A percentile compares a stretch with the other conserved stretches of the same genome.
These are phyloP conservation scores for Populus hybrid DNA, from an alignment of 441 rosid species.

Conservation along the genomic window DNA sequence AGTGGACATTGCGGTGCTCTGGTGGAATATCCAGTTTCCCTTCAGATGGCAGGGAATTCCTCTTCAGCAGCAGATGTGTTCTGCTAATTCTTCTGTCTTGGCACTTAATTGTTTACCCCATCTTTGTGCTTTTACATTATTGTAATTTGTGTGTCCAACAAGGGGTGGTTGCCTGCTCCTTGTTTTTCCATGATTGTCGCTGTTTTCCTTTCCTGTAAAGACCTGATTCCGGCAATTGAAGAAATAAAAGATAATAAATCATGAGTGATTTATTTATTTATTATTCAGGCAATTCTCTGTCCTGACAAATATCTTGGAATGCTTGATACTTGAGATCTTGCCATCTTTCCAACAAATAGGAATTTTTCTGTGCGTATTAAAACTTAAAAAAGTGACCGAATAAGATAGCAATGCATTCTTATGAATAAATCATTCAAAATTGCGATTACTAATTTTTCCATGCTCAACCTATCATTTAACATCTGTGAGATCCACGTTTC, in stretches of 20 bases:
- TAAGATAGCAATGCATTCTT: neutral
- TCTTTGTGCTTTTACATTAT: neutral
- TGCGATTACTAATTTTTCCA: neutral
- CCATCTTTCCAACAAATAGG: neutral
- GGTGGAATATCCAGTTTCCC: conserved; percentile 32
- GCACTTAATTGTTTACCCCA: neutral
- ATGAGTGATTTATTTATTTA: conserved; percentile 2
- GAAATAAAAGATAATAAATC: conserved; percentile 19
- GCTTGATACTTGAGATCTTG: neutral
- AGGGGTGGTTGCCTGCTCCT: conserved; percentile 7
- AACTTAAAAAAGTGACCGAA: neutral
- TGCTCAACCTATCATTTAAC: neutral
- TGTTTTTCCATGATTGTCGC: conserved; percentile 8
- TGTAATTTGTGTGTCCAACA: conserved; percentile 5
- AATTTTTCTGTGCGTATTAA: neutral
- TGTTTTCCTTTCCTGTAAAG: conserved; percentile 1
- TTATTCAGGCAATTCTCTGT: neutral
- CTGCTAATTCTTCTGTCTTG: conserved; percentile 27
- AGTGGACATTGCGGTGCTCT: conserved; percentile 30
- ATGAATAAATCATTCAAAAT: too few species aligned
- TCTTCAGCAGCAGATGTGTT: conserved; percentile 36
- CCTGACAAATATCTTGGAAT: neutral
- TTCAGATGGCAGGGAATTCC: conserved; percentile 28
- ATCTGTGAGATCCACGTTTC: neutral
- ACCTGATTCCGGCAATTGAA: conserved; percentile 13